Base-by-base conservation (phyloP, 129 eudicot genomes). In the Tagetes erecta region DNA sequence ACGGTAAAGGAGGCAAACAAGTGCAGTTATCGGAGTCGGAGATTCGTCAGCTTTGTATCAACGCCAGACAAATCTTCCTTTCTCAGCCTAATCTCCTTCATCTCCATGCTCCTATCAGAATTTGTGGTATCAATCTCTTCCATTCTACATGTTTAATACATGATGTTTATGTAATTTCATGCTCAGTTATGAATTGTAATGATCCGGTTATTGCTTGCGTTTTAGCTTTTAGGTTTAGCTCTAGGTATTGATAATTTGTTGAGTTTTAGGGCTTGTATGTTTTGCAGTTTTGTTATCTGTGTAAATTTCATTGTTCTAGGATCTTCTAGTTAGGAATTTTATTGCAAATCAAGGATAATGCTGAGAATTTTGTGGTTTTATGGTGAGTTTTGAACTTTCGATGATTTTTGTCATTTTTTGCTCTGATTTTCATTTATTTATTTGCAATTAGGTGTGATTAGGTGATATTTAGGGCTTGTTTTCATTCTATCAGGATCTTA, bases 21-120 rank as follows among this genome's bases (percentile, higher is more conserved):
- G 94, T 85, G 1, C 93, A 87, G 80, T 78, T 92, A 13, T 89
- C 89, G 0, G 97, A 92, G 58, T 88, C 83, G 0, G 97, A 92
- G 87, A 89, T 92, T 70, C 86, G 91, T 14, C 89, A 84, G 75
- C 89, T 92, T 36, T 92, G 96, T 72, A 79, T 85, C 75, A 82
- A 83, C 79, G 86, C 96, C 27, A 81, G 91, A 37, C 88, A 82
- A 57, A 86, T 87, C 69, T 92, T 92, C 80, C 84, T 89, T 11
- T 87, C 97, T 67, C 89, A 89, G 47, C 91, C 91, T 62, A 87
- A 74, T 76, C 91, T 92, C 67, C 89, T 92, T 35, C 77, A 76
- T 11, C 76, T 92, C 38, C 77, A 36, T 35, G 91, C 97, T 68
- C 97, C 96, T 1, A 75, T 92, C 74, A 84, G 82, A 83, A 92